phyloP scores from a whole-genome alignment of 495 filamentous ascomycete species.

The Annulohypoxylon bovei region DNA sequence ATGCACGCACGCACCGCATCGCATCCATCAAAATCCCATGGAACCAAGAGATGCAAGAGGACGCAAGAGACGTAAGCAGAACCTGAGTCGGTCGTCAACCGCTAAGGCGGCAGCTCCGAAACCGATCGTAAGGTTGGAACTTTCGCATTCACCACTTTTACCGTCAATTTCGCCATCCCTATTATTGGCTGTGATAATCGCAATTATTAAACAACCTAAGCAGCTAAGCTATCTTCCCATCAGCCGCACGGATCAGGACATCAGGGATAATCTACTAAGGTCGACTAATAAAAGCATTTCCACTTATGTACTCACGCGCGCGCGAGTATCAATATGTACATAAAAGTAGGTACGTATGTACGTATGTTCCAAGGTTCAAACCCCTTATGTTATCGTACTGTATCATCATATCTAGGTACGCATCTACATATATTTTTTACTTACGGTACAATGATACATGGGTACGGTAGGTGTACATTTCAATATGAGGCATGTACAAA shows the following conservation, averaged over 20 bases:
- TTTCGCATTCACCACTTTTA: slow-evolving; percentile 34
- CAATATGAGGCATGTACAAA: slow-evolving; percentile 2
- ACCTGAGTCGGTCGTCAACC: slow-evolving; percentile 33
- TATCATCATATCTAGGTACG: not conserved
- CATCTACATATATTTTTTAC: not conserved
- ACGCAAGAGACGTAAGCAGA: slow-evolving; percentile 37
- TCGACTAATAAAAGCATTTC: slow-evolving; percentile 10
- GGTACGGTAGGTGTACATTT: not conserved
- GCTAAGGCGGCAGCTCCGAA: slow-evolving; percentile 38
- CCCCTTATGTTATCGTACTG: not conserved
- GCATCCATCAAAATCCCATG: not conserved
- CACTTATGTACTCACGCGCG: not conserved
- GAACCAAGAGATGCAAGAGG: slow-evolving; percentile 9
- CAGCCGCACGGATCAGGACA: slow-evolving; percentile 31
- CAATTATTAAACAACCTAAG: slow-evolving; percentile 20
- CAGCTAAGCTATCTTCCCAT: slow-evolving; percentile 17
- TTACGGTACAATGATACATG: not conserved
- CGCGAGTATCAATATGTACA: not conserved
- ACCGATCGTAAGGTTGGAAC: slow-evolving; percentile 22
- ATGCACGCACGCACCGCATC: slow-evolving; percentile 24
- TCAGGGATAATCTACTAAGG: slow-evolving; percentile 14
- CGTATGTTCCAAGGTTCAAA: too few species aligned
- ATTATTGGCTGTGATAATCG: slow-evolving; percentile 32
- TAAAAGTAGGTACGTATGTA: not conserved
- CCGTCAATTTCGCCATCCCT: slow-evolving; percentile 32